phyloP scores from a whole-genome alignment of 2,329 filamentous ascomycete species.

The Phyllosticta citribraziliensis region DNA sequence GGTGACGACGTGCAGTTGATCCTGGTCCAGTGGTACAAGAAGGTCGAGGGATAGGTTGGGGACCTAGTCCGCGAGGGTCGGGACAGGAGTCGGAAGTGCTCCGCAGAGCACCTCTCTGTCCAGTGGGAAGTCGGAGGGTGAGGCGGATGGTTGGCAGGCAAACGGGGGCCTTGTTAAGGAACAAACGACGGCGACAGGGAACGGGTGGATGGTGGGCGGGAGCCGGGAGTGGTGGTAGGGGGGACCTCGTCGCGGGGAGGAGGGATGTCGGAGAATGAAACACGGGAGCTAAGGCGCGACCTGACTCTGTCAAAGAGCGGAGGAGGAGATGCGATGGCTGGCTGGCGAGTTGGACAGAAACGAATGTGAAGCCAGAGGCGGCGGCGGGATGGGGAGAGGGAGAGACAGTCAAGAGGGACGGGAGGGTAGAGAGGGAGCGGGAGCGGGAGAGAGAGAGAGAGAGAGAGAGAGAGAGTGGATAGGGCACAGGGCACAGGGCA shows the following conservation, averaged over 20 bases:
- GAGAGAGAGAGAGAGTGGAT: background rate
- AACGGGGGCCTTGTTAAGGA: background rate
- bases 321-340: background rate
- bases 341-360: background rate
- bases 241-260: background rate
- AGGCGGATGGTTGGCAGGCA: background rate
- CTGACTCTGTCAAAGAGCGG: constrained; percentile 10
- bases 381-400: background rate
- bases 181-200: constrained; percentile 1
- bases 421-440: background rate
- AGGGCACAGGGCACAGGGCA: no score
- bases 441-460: no score
- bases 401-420: background rate
- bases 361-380: background rate
- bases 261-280: constrained; percentile 9
- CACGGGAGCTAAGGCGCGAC: constrained; percentile 9
- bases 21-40: background rate
- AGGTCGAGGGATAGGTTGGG: background rate
- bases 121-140: background rate
- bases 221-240: background rate
- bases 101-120: background rate
- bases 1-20: background rate
- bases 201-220: background rate
- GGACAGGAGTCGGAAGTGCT: background rate
- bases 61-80: background rate